Evolutionary conservation across 1,284 basidiomycete species (phyloP).

Genomic region (Exobasidium rhododendri): DNA sequence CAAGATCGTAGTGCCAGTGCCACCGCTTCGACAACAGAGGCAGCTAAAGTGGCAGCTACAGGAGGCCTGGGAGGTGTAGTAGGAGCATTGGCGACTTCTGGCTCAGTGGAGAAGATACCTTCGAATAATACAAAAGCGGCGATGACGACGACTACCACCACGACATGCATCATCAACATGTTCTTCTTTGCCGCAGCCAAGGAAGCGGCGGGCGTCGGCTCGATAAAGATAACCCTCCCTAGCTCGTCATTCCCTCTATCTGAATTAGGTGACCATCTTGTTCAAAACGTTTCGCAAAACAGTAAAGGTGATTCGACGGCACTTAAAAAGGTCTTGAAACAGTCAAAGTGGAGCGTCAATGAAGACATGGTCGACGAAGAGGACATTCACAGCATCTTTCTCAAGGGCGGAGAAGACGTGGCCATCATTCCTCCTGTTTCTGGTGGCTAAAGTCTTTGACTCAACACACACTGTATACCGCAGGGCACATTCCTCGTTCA

Average conservation of each 20-base stretch:
- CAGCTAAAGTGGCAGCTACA: not conserved
- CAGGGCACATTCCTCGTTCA: not conserved
- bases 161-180: constrained; percentile 48
- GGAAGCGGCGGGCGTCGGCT: constrained; percentile 65
- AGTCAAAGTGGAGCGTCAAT: constrained; percentile 66
- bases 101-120: not conserved
- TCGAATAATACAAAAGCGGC: not conserved
- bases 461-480: not conserved
- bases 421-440: constrained; percentile 77
- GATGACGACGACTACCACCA: not conserved
- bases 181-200: constrained; percentile 77
- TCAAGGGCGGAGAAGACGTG: constrained; percentile 72
- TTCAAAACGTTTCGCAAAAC: constrained; percentile 37
- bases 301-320: constrained; percentile 7
- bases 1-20: not conserved
- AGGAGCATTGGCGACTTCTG: not conserved
- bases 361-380: constrained; percentile 70
- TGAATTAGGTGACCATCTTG: constrained; percentile 61
- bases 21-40: not conserved
- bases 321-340: constrained; percentile 13
- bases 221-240: constrained; percentile 56
- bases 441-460: constrained; percentile 55
- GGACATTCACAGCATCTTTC: constrained; percentile 48
- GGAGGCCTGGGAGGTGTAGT: not conserved
- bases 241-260: constrained; percentile 60